These are phyloP conservation scores for Starmerella riodocensis DNA, from an alignment of 805 yeast genomes.

Conservation along the genomic window DNA sequence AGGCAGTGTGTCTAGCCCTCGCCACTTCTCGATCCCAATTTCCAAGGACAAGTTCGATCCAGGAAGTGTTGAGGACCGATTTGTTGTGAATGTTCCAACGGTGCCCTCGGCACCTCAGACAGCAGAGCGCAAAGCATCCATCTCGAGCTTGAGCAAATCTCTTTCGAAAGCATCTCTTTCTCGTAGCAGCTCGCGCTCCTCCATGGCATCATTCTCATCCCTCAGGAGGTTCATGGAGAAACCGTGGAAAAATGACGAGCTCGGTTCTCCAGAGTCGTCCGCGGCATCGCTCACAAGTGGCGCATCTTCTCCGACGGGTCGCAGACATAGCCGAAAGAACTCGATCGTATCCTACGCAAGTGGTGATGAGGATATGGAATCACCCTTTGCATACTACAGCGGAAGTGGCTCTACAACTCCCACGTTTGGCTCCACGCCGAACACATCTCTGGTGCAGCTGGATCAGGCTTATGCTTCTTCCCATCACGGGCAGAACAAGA, in stretches of 20 bases:
- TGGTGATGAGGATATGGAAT: conserved; percentile 22
- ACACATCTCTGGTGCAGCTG: conserved; percentile 8
- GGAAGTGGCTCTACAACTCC: neutral
- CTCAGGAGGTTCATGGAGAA: conserved; percentile 38
- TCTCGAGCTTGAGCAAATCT: conserved; percentile 22
- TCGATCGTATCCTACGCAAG: conserved; percentile 24
- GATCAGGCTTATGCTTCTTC: conserved; percentile 11
- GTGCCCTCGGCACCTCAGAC: conserved; percentile 30
- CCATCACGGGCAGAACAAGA: conserved; percentile 2
- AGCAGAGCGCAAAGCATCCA: conserved; percentile 5
- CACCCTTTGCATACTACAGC: conserved; percentile 4
- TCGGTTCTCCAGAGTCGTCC: conserved; percentile 18
- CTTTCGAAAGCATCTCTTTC: conserved; percentile 17
- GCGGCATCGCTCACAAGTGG: neutral
- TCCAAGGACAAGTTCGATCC: conserved; percentile 15
- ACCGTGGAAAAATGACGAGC: conserved; percentile 26
- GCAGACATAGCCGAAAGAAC: conserved; percentile 20
- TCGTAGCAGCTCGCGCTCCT: conserved; percentile 26
- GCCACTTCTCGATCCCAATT: conserved; percentile 20
- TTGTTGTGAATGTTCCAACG: conserved; percentile 68
- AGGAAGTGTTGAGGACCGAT: conserved; percentile 55
- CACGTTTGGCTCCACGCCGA: conserved; percentile 1
- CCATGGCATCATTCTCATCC: conserved; percentile 30
- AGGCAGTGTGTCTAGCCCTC: conserved; percentile 23
- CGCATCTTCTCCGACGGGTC: conserved; percentile 3